Evolutionary conservation across 805 yeast species (phyloP).

Genomic region (Trichomonascus vanleenenianus): DNA sequence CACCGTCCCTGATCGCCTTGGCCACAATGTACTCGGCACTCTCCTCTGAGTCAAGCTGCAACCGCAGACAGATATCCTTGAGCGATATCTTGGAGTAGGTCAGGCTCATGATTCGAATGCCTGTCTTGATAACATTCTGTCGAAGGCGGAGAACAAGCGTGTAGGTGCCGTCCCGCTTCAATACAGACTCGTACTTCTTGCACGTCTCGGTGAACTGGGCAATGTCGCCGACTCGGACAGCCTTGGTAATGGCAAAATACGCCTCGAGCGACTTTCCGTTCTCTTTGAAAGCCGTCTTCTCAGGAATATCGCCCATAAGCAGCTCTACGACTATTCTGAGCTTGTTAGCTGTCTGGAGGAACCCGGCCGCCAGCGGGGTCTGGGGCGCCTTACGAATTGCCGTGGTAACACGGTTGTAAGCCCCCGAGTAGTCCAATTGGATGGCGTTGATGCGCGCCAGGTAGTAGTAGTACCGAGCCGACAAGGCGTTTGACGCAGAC

Average conservation of each 20-base stretch:
- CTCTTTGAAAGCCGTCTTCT: constrained; percentile 64
- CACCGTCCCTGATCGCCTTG: constrained; percentile 95
- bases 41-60: constrained; percentile 88
- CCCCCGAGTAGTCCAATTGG: constrained; percentile 86
- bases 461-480: constrained; percentile 87
- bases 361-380: constrained; percentile 75
- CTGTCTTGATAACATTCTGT: constrained; percentile 96
- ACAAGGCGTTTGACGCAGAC: constrained; percentile 76
- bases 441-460: constrained; percentile 85
- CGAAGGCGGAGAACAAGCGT: constrained; percentile 82
- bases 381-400: constrained; percentile 97
- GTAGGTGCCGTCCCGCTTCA: constrained; percentile 71
- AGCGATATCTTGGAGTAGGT: constrained; percentile 86
- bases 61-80: constrained; percentile 86
- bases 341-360: constrained; percentile 83
- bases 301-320: constrained; percentile 95
- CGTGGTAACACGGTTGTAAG: constrained; percentile 84
- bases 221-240: constrained; percentile 89
- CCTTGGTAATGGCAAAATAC: constrained; percentile 78
- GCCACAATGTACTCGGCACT: constrained; percentile 96
- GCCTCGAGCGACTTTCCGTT: constrained; percentile 62
- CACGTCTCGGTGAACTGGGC: constrained; percentile 68
- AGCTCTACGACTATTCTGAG: constrained; percentile 81
- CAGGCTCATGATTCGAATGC: constrained; percentile 85
- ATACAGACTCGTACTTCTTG: constrained; percentile 48